Percentiles rank a stretch among this genome's conserved stretches.
Evolutionary conservation across 169 alveolate species (phyloP).

Genomic region (Plasmodium knowlesi): DNA sequence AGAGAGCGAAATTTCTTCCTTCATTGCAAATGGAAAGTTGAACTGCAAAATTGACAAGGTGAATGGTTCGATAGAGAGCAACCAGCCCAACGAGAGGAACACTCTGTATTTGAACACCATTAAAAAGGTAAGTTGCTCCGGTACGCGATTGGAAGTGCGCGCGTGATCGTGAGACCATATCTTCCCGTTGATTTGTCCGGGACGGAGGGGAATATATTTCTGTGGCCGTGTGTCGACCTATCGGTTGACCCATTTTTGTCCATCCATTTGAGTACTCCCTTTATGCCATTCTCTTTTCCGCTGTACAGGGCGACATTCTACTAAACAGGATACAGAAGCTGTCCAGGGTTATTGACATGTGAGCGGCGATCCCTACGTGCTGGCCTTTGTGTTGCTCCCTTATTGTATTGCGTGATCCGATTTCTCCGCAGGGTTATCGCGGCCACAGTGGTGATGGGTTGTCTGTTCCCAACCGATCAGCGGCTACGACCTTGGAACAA

Average conservation of each 20-base stretch:
- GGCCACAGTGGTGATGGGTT: neutral
- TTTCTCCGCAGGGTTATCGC: neutral
- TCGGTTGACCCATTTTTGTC: neutral
- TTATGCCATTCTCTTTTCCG: neutral
- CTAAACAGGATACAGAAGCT: slow-evolving; percentile 94
- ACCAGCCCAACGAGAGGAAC: slow-evolving; percentile 91
- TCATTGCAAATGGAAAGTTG: slow-evolving; percentile 92
- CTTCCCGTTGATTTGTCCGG: neutral
- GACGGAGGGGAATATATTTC: neutral
- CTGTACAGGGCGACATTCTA: slow-evolving; percentile 89
- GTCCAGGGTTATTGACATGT: slow-evolving; percentile 94
- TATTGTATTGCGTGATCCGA: neutral
- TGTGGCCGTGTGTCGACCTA: neutral
- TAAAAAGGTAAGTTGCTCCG: slow-evolving; percentile 81
- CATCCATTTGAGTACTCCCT: neutral
- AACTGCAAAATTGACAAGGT: slow-evolving; percentile 96
- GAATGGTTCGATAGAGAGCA: slow-evolving; percentile 93
- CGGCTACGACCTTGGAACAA: neutral
- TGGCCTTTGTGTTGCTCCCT: neutral
- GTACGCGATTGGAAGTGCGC: neutral
- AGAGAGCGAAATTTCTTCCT: slow-evolving; percentile 93
- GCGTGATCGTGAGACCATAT: neutral
- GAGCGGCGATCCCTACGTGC: slow-evolving; percentile 9
- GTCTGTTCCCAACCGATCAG: neutral
- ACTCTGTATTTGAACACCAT: slow-evolving; percentile 88